A percentile compares a stretch with the other conserved stretches of the same genome.
phyloP scores from a whole-genome alignment of 306 rosid species.

The Dryas octopetala region DNA sequence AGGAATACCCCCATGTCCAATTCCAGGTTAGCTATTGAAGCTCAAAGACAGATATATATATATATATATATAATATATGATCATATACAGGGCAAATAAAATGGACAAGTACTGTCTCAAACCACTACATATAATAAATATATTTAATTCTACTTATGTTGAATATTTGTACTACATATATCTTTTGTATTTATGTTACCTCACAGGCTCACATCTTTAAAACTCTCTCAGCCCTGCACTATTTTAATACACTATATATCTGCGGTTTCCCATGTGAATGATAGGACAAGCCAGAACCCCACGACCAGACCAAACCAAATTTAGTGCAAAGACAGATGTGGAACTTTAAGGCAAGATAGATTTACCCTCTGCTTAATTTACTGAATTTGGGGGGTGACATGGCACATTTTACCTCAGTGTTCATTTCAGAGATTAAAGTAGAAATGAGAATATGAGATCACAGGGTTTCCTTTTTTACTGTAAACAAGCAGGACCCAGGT shows the following conservation, averaged over 20 bases:
- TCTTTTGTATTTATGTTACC: too few species aligned
- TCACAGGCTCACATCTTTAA: too few species aligned
- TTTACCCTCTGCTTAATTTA: not conserved
- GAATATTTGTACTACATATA: too few species aligned
- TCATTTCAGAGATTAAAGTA: not conserved
- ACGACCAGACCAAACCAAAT: not conserved
- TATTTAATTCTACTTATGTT: too few species aligned
- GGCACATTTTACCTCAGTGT: not conserved
- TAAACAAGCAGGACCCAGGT: not conserved
- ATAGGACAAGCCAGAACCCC: constrained; percentile 12
- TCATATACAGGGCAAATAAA: too few species aligned
- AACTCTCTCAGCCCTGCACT: too few species aligned
- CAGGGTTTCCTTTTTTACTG: not conserved
- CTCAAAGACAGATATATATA: too few species aligned
- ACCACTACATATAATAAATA: too few species aligned
- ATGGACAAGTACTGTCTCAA: too few species aligned
- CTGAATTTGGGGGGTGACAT: not conserved
- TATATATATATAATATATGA: too few species aligned
- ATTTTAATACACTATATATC: not conserved
- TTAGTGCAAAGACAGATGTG: constrained; percentile 3
- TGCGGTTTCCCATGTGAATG: constrained; percentile 5
- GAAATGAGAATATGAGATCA: not conserved
- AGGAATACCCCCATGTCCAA: not conserved
- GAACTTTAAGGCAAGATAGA: not conserved
- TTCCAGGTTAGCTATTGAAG: too few species aligned